Evolutionary conservation across 1,139 yeast species (phyloP).

Genomic region (Eremothecium gossypii): DNA sequence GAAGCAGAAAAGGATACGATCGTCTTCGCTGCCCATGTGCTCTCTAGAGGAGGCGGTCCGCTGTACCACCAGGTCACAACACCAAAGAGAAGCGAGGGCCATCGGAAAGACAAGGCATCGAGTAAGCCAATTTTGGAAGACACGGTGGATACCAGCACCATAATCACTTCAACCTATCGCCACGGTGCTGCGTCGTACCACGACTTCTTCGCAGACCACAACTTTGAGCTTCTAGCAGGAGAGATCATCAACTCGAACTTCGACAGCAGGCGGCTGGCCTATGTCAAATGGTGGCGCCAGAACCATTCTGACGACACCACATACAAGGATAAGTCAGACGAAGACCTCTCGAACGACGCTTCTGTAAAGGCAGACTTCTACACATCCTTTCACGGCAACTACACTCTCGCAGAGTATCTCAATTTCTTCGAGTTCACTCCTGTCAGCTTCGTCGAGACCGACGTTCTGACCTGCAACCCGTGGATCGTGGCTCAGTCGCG

Average conservation of each 20-base stretch:
- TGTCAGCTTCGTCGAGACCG: constrained; percentile 41
- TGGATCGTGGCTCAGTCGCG: constrained; percentile 31
- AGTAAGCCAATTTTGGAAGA: constrained; percentile 6
- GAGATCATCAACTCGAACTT: constrained; percentile 4
- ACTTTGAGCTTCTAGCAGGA: constrained; percentile 4
- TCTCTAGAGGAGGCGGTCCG: constrained; percentile 15
- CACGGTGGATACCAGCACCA: constrained; percentile 1
- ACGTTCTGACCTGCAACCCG: constrained; percentile 47
- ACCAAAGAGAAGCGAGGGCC: constrained; percentile 8
- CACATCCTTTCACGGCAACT: constrained; percentile 2
- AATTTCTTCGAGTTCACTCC: constrained; percentile 7
- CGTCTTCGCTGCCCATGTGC: constrained; percentile 42
- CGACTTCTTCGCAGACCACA: constrained; percentile 9
- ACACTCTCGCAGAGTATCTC: constrained; percentile 6
- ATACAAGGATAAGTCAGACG: neutral
- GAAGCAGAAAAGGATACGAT: constrained; percentile 62
- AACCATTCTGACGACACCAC: neutral
- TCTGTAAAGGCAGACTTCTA: constrained; percentile 4
- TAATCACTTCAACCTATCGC: constrained; percentile 5
- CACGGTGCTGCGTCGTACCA: constrained; percentile 10
- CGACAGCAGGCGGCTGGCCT: neutral
- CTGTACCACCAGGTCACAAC: constrained; percentile 41
- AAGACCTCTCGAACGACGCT: neutral
- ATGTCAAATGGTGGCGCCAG: neutral
- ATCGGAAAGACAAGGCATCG: constrained; percentile 8